Conservation (phyloP, 345 rosid species). For the Passiflora organensis region DNA sequence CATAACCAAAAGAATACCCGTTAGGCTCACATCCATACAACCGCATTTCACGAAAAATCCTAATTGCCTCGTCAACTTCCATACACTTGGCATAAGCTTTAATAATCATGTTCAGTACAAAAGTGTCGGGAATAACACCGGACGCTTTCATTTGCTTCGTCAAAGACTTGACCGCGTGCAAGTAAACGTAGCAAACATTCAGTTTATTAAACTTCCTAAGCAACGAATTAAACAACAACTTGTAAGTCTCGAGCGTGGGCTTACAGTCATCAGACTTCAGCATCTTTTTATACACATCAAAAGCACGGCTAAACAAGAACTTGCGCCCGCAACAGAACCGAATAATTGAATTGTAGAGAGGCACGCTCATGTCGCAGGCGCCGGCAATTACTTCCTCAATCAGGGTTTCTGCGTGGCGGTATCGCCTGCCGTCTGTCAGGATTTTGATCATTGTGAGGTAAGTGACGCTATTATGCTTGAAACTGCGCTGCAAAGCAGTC, state of each 20-base stretch:
- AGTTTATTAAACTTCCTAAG: slow-evolving; percentile 71
- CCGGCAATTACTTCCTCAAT: slow-evolving; percentile 83
- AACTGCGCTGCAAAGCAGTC: slow-evolving; percentile 68
- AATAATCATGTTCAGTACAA: slow-evolving; percentile 77
- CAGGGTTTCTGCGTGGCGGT: slow-evolving; percentile 63
- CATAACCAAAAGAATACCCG: slow-evolving; percentile 57
- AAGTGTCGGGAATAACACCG: slow-evolving; percentile 79
- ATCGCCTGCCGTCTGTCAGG: slow-evolving; percentile 57
- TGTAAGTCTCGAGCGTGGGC: slow-evolving; percentile 73
- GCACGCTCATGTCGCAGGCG: slow-evolving; percentile 61
- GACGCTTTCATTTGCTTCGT: slow-evolving; percentile 79
- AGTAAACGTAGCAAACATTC: slow-evolving; percentile 66
- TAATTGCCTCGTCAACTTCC: slow-evolving; percentile 67
- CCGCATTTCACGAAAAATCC: slow-evolving; percentile 69
- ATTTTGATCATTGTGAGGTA: slow-evolving; percentile 60
- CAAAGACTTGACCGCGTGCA: slow-evolving; percentile 70
- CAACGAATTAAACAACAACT: slow-evolving; percentile 51
- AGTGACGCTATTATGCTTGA: slow-evolving; percentile 58
- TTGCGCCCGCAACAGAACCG: slow-evolving; percentile 79
- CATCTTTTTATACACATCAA: slow-evolving; percentile 82
- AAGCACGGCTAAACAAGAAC: slow-evolving; percentile 63
- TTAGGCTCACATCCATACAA: slow-evolving; percentile 79
- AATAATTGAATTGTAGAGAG: slow-evolving; percentile 65
- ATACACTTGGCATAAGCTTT: slow-evolving; percentile 75
- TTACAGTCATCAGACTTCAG: slow-evolving; percentile 51